phyloP scores from a whole-genome alignment of 805 yeast genomes.

The Candida oleophila region DNA sequence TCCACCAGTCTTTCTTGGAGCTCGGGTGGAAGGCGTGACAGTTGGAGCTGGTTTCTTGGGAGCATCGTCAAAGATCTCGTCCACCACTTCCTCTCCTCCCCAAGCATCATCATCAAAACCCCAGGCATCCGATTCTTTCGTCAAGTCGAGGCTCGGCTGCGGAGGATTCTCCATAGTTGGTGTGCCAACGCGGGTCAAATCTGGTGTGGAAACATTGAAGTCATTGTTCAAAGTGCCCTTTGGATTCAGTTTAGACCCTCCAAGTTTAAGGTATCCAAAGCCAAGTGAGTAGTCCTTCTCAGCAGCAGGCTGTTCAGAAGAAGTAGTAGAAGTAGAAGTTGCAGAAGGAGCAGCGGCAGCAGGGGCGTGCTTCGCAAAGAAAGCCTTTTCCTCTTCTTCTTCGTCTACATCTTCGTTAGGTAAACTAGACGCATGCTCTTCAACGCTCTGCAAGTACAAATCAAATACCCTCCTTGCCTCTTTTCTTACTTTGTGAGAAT shows the following conservation, averaged over 20 bases:
- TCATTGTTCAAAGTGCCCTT: conserved; percentile 37
- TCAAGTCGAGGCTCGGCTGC: conserved; percentile 5
- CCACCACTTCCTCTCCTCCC: conserved; percentile 7
- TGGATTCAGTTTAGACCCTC: conserved; percentile 8
- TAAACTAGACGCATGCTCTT: conserved; percentile 33
- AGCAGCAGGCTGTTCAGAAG: no score
- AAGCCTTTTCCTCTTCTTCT: conserved; percentile 38
- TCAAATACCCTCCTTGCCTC: conserved; percentile 73
- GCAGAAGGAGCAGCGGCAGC: conserved; percentile 2
- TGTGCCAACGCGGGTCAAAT: conserved; percentile 27
- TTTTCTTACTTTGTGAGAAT: conserved; percentile 61
- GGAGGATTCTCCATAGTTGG: conserved; percentile 18
- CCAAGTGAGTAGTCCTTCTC: not conserved
- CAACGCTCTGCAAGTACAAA: conserved; percentile 45
- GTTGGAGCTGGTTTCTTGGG: conserved; percentile 3
- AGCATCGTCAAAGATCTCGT: conserved; percentile 3
- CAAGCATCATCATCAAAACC: conserved; percentile 15
- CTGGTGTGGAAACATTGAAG: conserved; percentile 33
- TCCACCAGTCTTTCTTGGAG: conserved; percentile 14
- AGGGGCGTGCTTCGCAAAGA: conserved; percentile 25
- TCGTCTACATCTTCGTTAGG: conserved; percentile 37
- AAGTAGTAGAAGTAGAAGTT: conserved; percentile 9
- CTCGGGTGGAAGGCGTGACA: not conserved
- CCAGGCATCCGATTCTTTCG: conserved; percentile 3
- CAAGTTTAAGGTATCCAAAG: not conserved